Evolutionary conservation across 306 rosid species (phyloP).

Genomic region (Rosa lucieae): DNA sequence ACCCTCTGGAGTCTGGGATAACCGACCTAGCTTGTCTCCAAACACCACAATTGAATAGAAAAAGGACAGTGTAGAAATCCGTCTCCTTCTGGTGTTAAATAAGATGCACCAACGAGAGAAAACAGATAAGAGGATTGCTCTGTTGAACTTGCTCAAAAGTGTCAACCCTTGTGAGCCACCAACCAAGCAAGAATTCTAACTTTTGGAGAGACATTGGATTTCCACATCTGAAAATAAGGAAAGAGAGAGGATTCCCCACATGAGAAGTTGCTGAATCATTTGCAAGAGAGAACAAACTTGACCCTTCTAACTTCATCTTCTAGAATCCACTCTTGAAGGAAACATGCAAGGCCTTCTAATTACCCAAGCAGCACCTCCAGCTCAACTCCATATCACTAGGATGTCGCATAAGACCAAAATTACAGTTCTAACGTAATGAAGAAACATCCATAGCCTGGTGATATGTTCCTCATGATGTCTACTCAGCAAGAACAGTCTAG

Average conservation of each 20-base stretch:
- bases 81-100: not conserved
- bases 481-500: not conserved
- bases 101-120: not conserved
- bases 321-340: not conserved
- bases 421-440: not conserved
- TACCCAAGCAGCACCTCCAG: not conserved
- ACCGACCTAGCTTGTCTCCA: not conserved
- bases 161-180: not conserved
- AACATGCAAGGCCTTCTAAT: not conserved
- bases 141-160: not conserved
- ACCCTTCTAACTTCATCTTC: not conserved
- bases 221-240: not conserved
- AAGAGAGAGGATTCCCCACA: not conserved
- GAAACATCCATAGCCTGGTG: not conserved
- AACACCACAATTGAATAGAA: not conserved
- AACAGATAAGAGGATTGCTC: not conserved
- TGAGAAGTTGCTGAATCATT: not conserved
- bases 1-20: not conserved
- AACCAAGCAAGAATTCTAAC: not conserved
- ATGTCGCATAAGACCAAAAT: not conserved
- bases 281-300: not conserved
- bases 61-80: not conserved
- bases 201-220: not conserved
- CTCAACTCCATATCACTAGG: not conserved
- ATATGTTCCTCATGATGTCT: not conserved